A percentile compares a stretch with the other conserved stretches of the same genome.
These are phyloP conservation scores for Pouteria glomerata DNA, from an alignment of 148 eudicot species.

Conservation along the genomic window DNA sequence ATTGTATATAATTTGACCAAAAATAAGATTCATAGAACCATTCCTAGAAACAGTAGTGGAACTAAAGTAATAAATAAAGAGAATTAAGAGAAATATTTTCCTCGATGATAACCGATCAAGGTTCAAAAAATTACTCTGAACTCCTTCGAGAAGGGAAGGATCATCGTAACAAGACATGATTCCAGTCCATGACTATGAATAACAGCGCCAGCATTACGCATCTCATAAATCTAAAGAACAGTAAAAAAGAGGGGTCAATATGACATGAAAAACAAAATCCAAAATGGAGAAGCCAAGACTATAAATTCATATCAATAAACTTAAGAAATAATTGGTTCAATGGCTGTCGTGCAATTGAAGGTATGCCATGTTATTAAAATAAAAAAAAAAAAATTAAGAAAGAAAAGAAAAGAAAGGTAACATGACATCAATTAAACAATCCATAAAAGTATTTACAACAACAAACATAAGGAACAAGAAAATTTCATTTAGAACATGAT, in stretches of 20 bases:
- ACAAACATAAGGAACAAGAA: background rate
- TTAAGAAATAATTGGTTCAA: background rate
- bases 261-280: background rate
- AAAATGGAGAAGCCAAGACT: background rate
- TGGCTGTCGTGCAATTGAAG: background rate
- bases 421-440: background rate
- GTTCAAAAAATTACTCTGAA: slow-evolving; percentile 2
- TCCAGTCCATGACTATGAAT: slow-evolving; percentile 12
- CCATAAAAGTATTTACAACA: background rate
- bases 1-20: background rate
- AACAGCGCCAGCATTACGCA: slow-evolving; percentile 11
- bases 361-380: background rate
- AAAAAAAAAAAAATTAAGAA: too few species aligned
- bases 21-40: background rate
- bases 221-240: slow-evolving; percentile 7
- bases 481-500: background rate
- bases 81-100: background rate
- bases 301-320: background rate
- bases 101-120: background rate
- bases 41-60: background rate
- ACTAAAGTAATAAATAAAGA: background rate
- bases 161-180: slow-evolving; percentile 12
- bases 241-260: background rate
- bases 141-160: slow-evolving; percentile 9
- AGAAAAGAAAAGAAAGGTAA: too few species aligned